Evolutionary conservation across 768 basidiomycete species (phyloP), one percentile per base, ranked within the genome.

Genomic region (Mycena filopes): DNA sequence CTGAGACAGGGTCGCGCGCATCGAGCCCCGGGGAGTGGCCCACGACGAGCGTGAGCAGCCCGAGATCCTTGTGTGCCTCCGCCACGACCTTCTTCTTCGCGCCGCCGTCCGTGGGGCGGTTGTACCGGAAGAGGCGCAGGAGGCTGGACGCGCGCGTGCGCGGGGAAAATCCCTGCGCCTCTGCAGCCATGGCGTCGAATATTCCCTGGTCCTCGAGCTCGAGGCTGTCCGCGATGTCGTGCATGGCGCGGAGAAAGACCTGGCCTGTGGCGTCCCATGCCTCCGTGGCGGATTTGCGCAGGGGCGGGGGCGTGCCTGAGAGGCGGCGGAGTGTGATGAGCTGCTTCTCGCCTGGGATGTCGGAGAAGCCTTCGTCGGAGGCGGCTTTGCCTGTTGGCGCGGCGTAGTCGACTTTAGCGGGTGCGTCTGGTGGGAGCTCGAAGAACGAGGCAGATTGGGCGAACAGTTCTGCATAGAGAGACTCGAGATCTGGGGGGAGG

Each of bases 291-390:
- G 68, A 38, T 0, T 20, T 15, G 20, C 31, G 51, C 31, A 69
- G 41, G 8, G 10, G 29, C 28, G 28, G 5, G 5, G 68, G 68
- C 2, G 55, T 66, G 15, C 60, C 29, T 0, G 55, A 54, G 18
- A 47, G 2, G 5, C 64, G 55, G 42, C 68, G 68, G 4, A 69
- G 31, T 1, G 68, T 69, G 36, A 69, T 66, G 31, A 69, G 64
- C 51, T 65, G 64, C 42, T 69, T 69, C 64, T 69, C 68, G 41
- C 60, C 60, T 1, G 40, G 51, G 20, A 69, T 65, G 7, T 65
- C 68, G 1, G 60, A n/a, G 53, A 62, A 69, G 16, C 68, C 68
- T 56, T 69, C 68, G 53, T 69, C 68, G 10, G 68, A 69, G 18
- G 63, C 68, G 28, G 20, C 26, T 7, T 48, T 58, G 4, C 68